Conservation (phyloP, 192 early-diverging fungal genomes). For the Podila minutissima region DNA sequence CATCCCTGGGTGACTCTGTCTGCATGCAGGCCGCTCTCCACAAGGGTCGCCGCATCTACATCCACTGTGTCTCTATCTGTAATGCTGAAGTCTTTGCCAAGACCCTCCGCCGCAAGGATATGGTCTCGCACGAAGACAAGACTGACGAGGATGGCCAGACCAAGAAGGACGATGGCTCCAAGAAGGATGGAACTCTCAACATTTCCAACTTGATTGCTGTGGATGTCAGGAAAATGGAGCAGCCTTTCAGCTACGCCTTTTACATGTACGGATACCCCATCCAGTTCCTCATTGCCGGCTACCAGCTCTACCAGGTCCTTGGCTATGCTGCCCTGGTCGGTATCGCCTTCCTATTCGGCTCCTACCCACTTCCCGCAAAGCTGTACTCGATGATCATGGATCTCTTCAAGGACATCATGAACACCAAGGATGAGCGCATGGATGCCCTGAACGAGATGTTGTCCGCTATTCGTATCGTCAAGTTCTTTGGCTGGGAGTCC, state of each 20-base stretch:
- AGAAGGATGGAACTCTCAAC: slow-evolving; percentile 16
- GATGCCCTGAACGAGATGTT: slow-evolving; percentile 68
- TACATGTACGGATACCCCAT: slow-evolving; percentile 70
- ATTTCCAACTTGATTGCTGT: slow-evolving; percentile 48
- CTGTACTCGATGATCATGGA: slow-evolving; percentile 59
- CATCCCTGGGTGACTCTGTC: slow-evolving; percentile 47
- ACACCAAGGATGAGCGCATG: slow-evolving; percentile 80
- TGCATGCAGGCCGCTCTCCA: slow-evolving; percentile 63
- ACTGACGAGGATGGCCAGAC: slow-evolving; percentile 10
- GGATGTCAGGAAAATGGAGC: slow-evolving; percentile 35
- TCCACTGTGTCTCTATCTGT: slow-evolving; percentile 59
- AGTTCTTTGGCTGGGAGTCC: slow-evolving; percentile 89
- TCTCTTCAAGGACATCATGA: slow-evolving; percentile 63
- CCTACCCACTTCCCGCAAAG: slow-evolving; percentile 65
- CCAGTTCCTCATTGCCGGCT: slow-evolving; percentile 71
- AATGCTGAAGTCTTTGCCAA: slow-evolving; percentile 57
- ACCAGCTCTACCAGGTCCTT: slow-evolving; percentile 77
- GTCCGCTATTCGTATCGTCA: slow-evolving; percentile 89
- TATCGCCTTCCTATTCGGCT: slow-evolving; percentile 69
- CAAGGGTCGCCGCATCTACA: slow-evolving; percentile 68
- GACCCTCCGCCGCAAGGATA: slow-evolving; percentile 55
- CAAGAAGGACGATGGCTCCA: slow-evolving; percentile 4
- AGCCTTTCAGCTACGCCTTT: slow-evolving; percentile 20
- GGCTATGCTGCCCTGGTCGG: slow-evolving; percentile 87
- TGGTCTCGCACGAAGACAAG: slow-evolving; percentile 42